Percentiles rank a stretch among this genome's conserved stretches.
These are phyloP conservation scores for Trichoderma brevicompactum DNA, from an alignment of 2,329 filamentous ascomycete genomes.

Conservation along the genomic window DNA sequence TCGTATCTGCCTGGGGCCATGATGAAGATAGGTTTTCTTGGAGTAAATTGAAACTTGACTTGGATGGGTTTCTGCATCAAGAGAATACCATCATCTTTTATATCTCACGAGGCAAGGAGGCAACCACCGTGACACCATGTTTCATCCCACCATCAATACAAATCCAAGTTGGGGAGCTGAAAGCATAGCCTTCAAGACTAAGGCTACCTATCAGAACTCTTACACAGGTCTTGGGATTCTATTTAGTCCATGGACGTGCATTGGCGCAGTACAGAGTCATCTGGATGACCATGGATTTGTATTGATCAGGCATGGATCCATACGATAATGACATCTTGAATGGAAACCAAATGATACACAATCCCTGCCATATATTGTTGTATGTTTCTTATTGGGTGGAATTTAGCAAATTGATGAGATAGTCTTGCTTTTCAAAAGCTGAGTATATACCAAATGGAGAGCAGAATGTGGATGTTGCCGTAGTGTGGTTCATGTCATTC, in stretches of 20 bases:
- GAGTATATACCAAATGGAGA: no score
- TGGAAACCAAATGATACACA: no score
- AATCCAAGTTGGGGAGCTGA: not conserved
- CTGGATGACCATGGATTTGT: not conserved
- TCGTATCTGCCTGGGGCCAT: constrained; percentile 7
- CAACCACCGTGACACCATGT: not conserved
- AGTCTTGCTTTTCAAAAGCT: no score
- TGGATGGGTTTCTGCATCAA: not conserved
- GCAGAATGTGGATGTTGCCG: no score
- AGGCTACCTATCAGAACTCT: not conserved
- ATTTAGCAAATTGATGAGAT: no score
- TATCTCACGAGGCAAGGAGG: not conserved
- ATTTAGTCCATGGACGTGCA: not conserved
- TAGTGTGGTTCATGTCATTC: no score
- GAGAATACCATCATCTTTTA: not conserved
- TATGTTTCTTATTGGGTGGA: no score
- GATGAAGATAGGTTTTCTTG: not conserved
- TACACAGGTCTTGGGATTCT: not conserved
- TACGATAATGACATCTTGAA: no score
- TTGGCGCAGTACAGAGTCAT: not conserved
- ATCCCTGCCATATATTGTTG: no score
- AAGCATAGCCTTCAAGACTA: not conserved
- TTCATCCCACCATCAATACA: no score
- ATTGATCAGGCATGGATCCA: not conserved
- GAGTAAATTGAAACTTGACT: not conserved